Conservation (phyloP, 192 early-diverging fungal genomes). For the Gaertneriomyces sp. region DNA sequence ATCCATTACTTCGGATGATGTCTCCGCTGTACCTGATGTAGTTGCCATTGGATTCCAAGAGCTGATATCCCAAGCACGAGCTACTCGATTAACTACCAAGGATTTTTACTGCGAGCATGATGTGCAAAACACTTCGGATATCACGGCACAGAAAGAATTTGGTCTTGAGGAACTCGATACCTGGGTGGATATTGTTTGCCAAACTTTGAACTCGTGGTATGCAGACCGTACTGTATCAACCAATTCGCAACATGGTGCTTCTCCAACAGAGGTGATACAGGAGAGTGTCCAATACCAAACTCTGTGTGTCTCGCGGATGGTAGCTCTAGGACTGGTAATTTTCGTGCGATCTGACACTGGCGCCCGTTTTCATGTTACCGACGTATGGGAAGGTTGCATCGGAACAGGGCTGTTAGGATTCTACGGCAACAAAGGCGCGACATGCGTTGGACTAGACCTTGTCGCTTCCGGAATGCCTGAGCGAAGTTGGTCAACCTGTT, state of each 20-base stretch:
- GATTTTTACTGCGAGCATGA: too few relatives aligned
- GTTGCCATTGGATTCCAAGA: slow-evolving; percentile 43
- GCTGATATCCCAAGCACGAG: slow-evolving; percentile 27
- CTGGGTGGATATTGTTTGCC: too few relatives aligned
- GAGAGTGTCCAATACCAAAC: too few relatives aligned
- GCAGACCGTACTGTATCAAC: too few relatives aligned
- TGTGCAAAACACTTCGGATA: too few relatives aligned
- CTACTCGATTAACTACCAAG: slow-evolving; percentile 6
- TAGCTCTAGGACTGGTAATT: slow-evolving; percentile 33
- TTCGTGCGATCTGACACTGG: slow-evolving; percentile 18
- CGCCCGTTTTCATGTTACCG: slow-evolving; percentile 9
- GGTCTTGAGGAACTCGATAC: too few relatives aligned
- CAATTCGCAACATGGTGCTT: too few relatives aligned
- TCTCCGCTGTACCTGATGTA: slow-evolving; percentile 24
- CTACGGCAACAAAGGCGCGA: slow-evolving; percentile 43
- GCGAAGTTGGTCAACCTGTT: slow-evolving; percentile 24
- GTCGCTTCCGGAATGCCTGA: slow-evolving; percentile 4
- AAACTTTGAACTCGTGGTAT: too few relatives aligned
- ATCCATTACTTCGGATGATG: neutral
- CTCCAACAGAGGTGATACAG: too few relatives aligned
- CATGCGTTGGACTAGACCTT: slow-evolving; percentile 27
- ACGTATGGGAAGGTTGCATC: slow-evolving; percentile 24
- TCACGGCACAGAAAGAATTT: too few relatives aligned
- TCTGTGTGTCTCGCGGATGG: slow-evolving; percentile 9
- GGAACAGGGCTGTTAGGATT: slow-evolving; percentile 35